A percentile compares a stretch with the other conserved stretches of the same genome.
Conservation (phyloP, 139 green algal species). For the Trebouxia sp. region DNA sequence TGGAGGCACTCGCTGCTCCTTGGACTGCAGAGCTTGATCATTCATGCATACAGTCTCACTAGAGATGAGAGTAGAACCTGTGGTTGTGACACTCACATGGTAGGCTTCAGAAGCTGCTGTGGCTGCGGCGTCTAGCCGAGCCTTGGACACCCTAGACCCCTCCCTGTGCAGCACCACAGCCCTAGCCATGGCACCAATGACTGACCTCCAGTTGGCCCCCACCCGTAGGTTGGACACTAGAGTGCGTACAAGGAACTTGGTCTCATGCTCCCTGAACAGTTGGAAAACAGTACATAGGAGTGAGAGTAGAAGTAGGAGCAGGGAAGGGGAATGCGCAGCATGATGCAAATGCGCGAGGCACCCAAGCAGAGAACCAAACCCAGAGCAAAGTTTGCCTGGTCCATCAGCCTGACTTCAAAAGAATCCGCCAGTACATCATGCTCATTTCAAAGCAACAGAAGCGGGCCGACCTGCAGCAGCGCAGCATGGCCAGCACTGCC, state of each 20-base stretch:
- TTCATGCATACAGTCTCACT: too few species aligned
- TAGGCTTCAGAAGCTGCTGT: slow-evolving; percentile 67
- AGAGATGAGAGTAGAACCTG: background rate
- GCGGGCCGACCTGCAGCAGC: slow-evolving; percentile 44
- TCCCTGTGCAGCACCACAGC: slow-evolving; percentile 64
- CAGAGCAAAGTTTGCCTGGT: too few species aligned
- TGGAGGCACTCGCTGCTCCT: too few species aligned
- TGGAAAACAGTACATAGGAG: background rate
- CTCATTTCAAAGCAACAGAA: background rate
- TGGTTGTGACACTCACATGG: slow-evolving; percentile 46
- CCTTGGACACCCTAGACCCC: slow-evolving; percentile 42
- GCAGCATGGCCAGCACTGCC: slow-evolving; percentile 64
- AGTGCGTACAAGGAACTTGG: slow-evolving; percentile 76
- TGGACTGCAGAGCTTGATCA: too few species aligned
- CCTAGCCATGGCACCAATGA: slow-evolving; percentile 74
- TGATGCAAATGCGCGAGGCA: too few species aligned
- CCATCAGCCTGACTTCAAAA: too few species aligned
- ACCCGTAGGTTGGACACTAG: slow-evolving; percentile 86
- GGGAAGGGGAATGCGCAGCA: background rate
- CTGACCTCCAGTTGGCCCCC: slow-evolving; percentile 80
- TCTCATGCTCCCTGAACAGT: slow-evolving; percentile 61
- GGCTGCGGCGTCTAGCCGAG: slow-evolving; percentile 58
- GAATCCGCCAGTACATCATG: too few species aligned
- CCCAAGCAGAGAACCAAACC: too few species aligned
- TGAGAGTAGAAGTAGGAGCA: background rate